Base-by-base conservation (phyloP, 495 filamentous ascomycete genomes). In the Echria macrotheca region DNA sequence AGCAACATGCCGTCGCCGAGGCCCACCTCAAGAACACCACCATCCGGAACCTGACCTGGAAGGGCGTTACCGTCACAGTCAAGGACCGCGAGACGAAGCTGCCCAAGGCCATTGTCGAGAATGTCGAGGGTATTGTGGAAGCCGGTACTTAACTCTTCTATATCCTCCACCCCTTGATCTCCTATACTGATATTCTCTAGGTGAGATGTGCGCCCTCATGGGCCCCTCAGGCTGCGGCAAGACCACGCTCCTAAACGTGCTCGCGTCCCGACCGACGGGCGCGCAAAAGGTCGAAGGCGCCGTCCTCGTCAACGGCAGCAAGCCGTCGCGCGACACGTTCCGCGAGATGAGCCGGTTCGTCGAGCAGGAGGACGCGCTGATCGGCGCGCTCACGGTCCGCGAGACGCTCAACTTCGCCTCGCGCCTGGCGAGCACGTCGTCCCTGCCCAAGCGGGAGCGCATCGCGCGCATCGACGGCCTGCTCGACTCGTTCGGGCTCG, bases 301-400 rank as follows among this genome's bases (percentile, higher is more conserved):
- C 1, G 65, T 77, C 41, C 72, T 73, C 40, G 66, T 89, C 51
- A 86, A 89, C 59, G 83, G 82, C 26, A 12, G 9, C 0, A 57
- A 59, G 18, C 59, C 69, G 2, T 63, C 68, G 6, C 49, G 47
- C 2, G 45, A 61, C 15, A 54, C 55, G 18, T 73, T 81, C 53
- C 67, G 73, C 11, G 67, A 72, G 18, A 68, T 87, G 44, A 79
- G 71, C 38, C 77, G 80, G 15, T 90, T 87, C 58, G 87, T 94
- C 10, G 87, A 94, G 74, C 87, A 91, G 66, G 86, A 91, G 47
- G 87, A 94, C 71, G 79, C 85, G 3, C 69, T 94, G 4, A 84
- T 90, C 37, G 87, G 87, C 12, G 81, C 82, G 0, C 70, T 91
- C 50, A 91, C 86, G 0, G 85, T 89, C 10, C 70, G 71, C 15